A percentile compares a stretch with the other conserved stretches of the same genome.
Evolutionary conservation across 2,329 filamentous ascomycete species (phyloP).

Genomic region (Gaeumannomyces sp.): DNA sequence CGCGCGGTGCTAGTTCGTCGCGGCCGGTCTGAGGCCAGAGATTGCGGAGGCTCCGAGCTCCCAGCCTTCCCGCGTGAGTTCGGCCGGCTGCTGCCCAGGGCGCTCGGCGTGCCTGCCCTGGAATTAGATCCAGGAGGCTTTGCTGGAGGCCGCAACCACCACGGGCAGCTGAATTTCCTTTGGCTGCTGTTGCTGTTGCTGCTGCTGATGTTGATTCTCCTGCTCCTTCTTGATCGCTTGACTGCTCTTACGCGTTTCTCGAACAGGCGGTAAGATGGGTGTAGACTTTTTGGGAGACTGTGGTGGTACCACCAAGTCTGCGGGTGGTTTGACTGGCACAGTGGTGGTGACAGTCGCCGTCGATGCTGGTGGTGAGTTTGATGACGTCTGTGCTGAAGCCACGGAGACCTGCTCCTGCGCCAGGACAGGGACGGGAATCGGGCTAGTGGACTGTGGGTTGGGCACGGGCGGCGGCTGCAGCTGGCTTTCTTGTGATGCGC

Average conservation of each 20-base stretch:
- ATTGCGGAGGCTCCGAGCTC: slow-evolving; percentile 44
- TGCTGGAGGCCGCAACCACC: slow-evolving; percentile 9
- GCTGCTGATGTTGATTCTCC: background rate
- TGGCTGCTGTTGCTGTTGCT: slow-evolving; percentile 15
- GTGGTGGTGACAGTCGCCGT: slow-evolving; percentile 17
- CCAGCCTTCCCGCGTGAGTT: slow-evolving; percentile 46
- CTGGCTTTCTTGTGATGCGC: slow-evolving; percentile 18
- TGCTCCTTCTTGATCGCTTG: slow-evolving; percentile 21
- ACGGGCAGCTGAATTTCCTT: slow-evolving; percentile 8
- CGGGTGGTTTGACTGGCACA: slow-evolving; percentile 23
- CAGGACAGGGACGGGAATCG: slow-evolving; percentile 26
- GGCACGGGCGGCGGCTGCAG: slow-evolving; percentile 15
- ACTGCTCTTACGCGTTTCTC: slow-evolving; percentile 25
- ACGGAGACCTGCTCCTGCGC: slow-evolving; percentile 23
- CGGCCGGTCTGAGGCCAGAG: slow-evolving; percentile 45
- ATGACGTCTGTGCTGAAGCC: background rate
- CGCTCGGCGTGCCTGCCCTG: slow-evolving; percentile 18
- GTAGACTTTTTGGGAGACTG: slow-evolving; percentile 27
- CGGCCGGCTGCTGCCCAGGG: slow-evolving; percentile 36
- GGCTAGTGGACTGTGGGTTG: slow-evolving; percentile 21
- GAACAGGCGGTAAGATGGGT: slow-evolving; percentile 26
- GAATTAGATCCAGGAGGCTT: slow-evolving; percentile 17
- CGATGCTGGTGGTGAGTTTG: slow-evolving; percentile 14
- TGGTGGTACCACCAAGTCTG: slow-evolving; percentile 23
- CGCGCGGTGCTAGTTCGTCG: slow-evolving; percentile 51